Evolutionary conservation across 257 asterid genomes (phyloP).

Genomic region (Nicotiana benthamiana): DNA sequence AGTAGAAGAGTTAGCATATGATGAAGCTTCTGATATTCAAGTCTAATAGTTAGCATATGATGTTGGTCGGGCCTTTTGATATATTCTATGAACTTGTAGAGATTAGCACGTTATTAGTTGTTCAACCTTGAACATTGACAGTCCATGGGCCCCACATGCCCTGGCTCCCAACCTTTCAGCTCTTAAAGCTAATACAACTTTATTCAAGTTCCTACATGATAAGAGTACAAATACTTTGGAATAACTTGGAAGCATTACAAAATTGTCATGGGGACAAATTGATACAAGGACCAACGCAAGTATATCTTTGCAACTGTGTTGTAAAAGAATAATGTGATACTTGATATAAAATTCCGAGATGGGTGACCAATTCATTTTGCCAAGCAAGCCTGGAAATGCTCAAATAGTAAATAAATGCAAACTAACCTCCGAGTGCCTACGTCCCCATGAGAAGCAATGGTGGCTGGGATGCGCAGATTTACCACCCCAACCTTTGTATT

Average conservation of each 20-base stretch:
- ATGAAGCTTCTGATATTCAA: not conserved
- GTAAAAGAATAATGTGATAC: not conserved
- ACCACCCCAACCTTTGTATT: constrained; percentile 73
- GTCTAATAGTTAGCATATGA: not conserved
- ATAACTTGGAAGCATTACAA: not conserved
- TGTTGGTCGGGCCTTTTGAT: not conserved
- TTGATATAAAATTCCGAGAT: not conserved
- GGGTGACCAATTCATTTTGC: not conserved
- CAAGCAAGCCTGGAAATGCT: not conserved
- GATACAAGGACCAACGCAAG: not conserved
- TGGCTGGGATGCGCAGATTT: constrained; percentile 61
- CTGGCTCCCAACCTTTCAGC: not conserved
- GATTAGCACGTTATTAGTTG: not conserved
- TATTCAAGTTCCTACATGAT: not conserved
- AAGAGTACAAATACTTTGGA: not conserved
- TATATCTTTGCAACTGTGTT: not conserved
- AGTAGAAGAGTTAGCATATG: not conserved
- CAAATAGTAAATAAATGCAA: not conserved
- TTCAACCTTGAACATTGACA: not conserved
- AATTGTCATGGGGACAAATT: not conserved
- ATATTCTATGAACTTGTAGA: not conserved
- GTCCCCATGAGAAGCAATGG: constrained; percentile 77
- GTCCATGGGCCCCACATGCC: not conserved
- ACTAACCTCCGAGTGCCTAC: constrained; percentile 87
- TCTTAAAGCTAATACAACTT: not conserved